Conservation (phyloP, 441 rosid genomes). For the Croton laevigatus region DNA sequence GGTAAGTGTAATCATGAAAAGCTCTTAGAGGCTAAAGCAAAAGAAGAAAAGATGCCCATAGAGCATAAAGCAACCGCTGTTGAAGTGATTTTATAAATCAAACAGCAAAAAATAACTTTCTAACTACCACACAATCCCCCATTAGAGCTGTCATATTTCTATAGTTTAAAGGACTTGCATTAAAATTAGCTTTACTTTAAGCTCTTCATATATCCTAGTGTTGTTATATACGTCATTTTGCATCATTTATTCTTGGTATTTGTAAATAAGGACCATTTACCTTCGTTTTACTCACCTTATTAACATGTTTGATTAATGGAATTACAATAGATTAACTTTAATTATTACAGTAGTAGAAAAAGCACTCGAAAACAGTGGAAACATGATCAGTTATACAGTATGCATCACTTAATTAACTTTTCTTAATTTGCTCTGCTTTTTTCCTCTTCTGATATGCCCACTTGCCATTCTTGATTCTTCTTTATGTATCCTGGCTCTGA, state of each 20-base stretch:
- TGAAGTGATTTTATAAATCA: constrained; percentile 22
- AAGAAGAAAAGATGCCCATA: constrained; percentile 34
- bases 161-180: constrained; percentile 38
- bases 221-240: too few species aligned
- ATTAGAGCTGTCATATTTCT: constrained; percentile 21
- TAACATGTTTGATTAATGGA: too few species aligned
- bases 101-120: constrained; percentile 42
- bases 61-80: constrained; percentile 35
- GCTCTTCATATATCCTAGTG: constrained; percentile 3
- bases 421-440: constrained; percentile 1
- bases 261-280: too few species aligned
- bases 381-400: constrained; percentile 7
- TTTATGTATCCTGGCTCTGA: constrained; percentile 21
- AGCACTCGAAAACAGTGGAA: background rate
- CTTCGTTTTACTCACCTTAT: too few species aligned
- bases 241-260: background rate
- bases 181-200: constrained; percentile 25
- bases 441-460: constrained; percentile 6
- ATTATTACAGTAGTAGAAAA: constrained; percentile 2
- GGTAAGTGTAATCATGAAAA: constrained; percentile 39
- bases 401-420: constrained; percentile 12
- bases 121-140: constrained; percentile 20
- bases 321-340: background rate
- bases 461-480: constrained; percentile 18
- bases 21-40: constrained; percentile 30